Evolutionary conservation across 192 early-diverging fungal genomes (phyloP), one percentile per base, ranked within the genome.

Genomic region (Coemansia sp.): DNA sequence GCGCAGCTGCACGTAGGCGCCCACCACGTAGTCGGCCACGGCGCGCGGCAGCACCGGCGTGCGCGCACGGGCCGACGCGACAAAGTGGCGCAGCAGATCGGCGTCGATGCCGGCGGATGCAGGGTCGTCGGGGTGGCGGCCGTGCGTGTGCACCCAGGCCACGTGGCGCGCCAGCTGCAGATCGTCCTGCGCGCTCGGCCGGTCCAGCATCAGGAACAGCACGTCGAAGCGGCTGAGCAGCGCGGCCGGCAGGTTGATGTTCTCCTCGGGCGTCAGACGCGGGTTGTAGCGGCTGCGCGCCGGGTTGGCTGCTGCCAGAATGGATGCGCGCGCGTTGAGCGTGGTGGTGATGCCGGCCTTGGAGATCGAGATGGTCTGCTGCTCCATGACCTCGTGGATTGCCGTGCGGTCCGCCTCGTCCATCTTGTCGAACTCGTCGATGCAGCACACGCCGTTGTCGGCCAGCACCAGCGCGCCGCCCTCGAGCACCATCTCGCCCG

Each of bases 391-490:
- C 83, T 99, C 97, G 75, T 98, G 97, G 75, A 99, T 97, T 26
- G 96, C 96, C 9, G 96, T 95, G 63, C 96, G 87, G 84, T 98
- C 95, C 9, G 83, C 84, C 67, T 99, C 97, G 67, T 97, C 94
- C 96, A 99, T 99, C 78, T 99, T 99, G 81, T 99, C 97, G 74
- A 99, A 99, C 84, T 99, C 97, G 83, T 99, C 97, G 75, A 99
- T 99, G 74, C 95, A 97, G 74, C 94, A 96, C 72, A 99, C 91
- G 69, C 97, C 97, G 72, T 96, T 95, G 85, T 99, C 97, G 41
- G 95, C 95, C 69, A 99, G 84, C 12, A 99, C 97, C 60, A 99
- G 85, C 18, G 96, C 96, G 70, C 97, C 97, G 65, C 95, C 95
- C 83, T 99, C 97, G 61, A 99, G 88, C 53, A 97, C 88, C 92